Conservation (phyloP, 768 basidiomycete genomes). For the Strobilomyces confusus region DNA sequence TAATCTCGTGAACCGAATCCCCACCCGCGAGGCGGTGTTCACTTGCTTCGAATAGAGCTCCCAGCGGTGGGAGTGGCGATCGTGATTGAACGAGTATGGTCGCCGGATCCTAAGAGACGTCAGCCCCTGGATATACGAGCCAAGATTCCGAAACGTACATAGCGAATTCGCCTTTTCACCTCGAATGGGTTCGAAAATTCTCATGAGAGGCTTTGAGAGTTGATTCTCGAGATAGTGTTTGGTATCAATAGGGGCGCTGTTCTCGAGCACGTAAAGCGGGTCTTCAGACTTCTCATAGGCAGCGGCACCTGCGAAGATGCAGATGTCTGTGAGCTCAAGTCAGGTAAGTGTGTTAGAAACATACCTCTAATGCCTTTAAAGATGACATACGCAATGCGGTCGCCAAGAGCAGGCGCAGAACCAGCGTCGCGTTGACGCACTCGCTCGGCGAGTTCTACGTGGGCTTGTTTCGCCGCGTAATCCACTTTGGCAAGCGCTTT, state of each 20-base stretch:
- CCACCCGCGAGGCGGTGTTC: constrained; percentile 70
- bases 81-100: constrained; percentile 92
- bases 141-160: constrained; percentile 43
- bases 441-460: constrained; percentile 90
- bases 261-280: constrained; percentile 94
- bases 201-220: constrained; percentile 91
- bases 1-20: constrained; percentile 88
- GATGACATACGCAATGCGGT: constrained; percentile 98
- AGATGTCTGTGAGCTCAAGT: background rate
- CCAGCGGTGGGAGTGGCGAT: constrained; percentile 96
- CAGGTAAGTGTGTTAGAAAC: background rate
- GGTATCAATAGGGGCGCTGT: constrained; percentile 97
- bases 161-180: constrained; percentile 87
- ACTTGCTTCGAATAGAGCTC: too few species aligned
- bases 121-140: background rate
- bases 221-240: constrained; percentile 98
- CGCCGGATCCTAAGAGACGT: constrained; percentile 71
- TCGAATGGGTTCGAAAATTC: constrained; percentile 96
- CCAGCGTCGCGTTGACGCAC: constrained; percentile 97
- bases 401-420: constrained; percentile 95
- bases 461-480: constrained; percentile 93
- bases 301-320: constrained; percentile 65
- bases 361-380: constrained; percentile 91
- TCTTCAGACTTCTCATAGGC: constrained; percentile 99
- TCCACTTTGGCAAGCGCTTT: constrained; percentile 94